Evolutionary conservation across 305 asterid species (phyloP).

Genomic region (Solanum chacoense): DNA sequence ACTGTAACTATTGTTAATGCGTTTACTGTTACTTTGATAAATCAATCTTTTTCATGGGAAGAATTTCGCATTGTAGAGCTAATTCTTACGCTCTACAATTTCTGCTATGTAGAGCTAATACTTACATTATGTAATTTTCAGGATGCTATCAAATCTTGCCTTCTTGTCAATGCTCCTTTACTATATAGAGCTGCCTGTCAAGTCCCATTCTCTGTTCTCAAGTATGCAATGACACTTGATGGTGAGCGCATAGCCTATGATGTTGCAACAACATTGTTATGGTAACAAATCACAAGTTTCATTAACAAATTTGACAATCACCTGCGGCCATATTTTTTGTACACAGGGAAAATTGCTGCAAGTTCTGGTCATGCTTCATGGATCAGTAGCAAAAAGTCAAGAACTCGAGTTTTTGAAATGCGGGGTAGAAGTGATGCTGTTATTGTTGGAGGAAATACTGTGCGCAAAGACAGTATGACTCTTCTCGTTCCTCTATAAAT

Average conservation of each 20-base stretch:
- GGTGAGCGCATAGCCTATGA: conserved; percentile 44
- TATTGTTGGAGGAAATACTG: conserved; percentile 97
- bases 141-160: conserved; percentile 85
- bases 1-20: neutral
- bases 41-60: neutral
- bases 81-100: neutral
- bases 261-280: neutral
- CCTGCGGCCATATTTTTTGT: neutral
- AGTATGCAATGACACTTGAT: conserved; percentile 97
- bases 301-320: neutral
- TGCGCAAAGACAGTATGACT: conserved; percentile 86
- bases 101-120: neutral
- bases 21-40: neutral
- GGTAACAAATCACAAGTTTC: neutral
- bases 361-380: conserved; percentile 97
- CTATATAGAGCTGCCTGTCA: conserved; percentile 78
- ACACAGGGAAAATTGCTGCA: conserved; percentile 86
- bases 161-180: conserved; percentile 91
- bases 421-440: conserved; percentile 99
- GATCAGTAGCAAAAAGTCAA: conserved; percentile 84
- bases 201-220: conserved; percentile 92
- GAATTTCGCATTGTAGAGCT: neutral
- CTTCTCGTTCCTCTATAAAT: conserved; percentile 16
- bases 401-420: conserved; percentile 76
- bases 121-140: conserved; percentile 7